Evolutionary conservation across 73 alveolate genomes (phyloP).

Genomic region (Tetrahymena thermophila): DNA sequence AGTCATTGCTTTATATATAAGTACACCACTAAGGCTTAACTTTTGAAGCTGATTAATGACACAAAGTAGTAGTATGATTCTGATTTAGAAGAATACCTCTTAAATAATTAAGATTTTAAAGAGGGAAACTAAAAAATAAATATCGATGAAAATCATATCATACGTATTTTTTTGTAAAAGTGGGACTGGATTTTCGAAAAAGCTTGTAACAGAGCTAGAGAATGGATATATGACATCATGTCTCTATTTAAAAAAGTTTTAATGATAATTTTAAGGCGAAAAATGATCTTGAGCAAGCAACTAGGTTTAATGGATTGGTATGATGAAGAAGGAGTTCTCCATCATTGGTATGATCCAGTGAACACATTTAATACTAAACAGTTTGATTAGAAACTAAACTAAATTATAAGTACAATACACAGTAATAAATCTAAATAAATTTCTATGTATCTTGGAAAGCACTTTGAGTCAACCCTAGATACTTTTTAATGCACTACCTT

Average conservation of each 20-base stretch:
- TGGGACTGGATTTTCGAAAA: not conserved
- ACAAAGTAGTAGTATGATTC: not conserved
- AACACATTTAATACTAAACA: not conserved
- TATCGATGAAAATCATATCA: not conserved
- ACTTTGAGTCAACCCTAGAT: not conserved
- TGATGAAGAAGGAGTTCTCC: not conserved
- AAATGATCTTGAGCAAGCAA: not conserved
- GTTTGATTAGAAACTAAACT: not conserved
- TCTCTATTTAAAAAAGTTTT: not conserved
- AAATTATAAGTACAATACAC: not conserved
- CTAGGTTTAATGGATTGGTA: not conserved
- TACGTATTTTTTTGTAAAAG: not conserved
- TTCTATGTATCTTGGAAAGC: not conserved
- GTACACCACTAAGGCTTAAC: not conserved
- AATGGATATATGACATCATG: not conserved
- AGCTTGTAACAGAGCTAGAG: not conserved
- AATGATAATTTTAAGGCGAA: not conserved
- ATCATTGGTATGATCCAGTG: not conserved
- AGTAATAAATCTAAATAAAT: not conserved
- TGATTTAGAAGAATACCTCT: not conserved
- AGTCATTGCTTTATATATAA: not conserved
- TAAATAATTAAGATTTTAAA: not conserved
- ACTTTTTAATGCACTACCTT: not conserved
- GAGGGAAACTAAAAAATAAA: not conserved
- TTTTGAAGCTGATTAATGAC: not conserved